Base-by-base conservation (phyloP, 371 early-diverging fungal genomes). In the Saksenaea oblongispora region DNA sequence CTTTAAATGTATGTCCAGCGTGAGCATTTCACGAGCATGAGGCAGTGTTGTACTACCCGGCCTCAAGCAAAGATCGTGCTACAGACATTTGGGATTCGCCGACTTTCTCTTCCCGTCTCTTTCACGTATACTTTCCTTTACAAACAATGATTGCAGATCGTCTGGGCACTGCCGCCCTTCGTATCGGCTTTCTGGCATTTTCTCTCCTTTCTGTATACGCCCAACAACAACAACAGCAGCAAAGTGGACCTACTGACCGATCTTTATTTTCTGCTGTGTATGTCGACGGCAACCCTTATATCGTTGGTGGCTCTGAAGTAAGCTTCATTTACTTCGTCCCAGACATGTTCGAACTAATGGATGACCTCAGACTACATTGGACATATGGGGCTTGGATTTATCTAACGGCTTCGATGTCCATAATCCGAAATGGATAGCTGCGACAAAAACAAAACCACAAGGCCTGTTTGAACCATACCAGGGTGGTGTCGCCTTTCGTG, bases 401-500 rank as follows among this genome's bases (percentile, higher is more conserved):
- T 63, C 67, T 1, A 24, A 64, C 22, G 71, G 72, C 0, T 54
- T 81, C 8, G 61, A 74, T 17, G 47, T 56, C 5, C 34, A 54
- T 3, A 56, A 61, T n/a, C 67, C 70, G 3, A 13, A 14, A 2
- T 81, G 81, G 81, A 26, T 60, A 10, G 31, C 27, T 8, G 28
- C 67, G 1, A 27, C 37, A 22, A 28, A 22, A 2, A 26, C 36
- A 15, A 10, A 36, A 31, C 47, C 24, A 3, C 15, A 8, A 9
- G 27, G 27, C 8, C 28, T 39, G 15, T 31, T 74, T 9, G 57
- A 57, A 15, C 66, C 78, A 5, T 81, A 65, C 60, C 18, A 54
- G 3, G 34, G 65, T 54, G 81, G 81, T 60, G 78, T 76, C 11
- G 76, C 73, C 1, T 78, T 66, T 47, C 41, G 59, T n/a, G 71